Base-by-base conservation (phyloP, 2,329 filamentous ascomycete genomes). In the Microdochium trichocladiopsis region DNA sequence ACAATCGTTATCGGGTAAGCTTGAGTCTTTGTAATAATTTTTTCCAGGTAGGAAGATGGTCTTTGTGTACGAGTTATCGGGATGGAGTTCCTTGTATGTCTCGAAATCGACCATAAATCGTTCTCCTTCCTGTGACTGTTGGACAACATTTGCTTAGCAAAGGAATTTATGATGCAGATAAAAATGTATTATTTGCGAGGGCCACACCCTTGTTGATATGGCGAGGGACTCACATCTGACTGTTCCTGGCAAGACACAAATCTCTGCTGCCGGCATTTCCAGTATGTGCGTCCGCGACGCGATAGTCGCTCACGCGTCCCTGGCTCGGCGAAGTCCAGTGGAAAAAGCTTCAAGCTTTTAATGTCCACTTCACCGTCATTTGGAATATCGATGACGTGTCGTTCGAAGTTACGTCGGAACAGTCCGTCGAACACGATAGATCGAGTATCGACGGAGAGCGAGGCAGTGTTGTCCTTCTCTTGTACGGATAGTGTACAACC, bases 101-200 rank as follows among this genome's bases (percentile, higher is more conserved):
- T 48, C 10, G 24, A 55, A 55, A 28, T 58, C 56, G 2, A 56
- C 21, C 56, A 58, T 56, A 18, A 55, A 58, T 14, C 52, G 43
- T 25, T 53, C 48, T 8, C 48, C 45, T 9, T 33, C 28, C 14
- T 33, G 28, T 33, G 28, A 33, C 28, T 33, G 8, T 14, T 9
- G 8, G 14, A 33, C 14, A 33, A 33, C n/a, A n/a, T n/a, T n/a
- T n/a, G n/a, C n/a, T n/a, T n/a, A n/a, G n/a, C n/a, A n/a, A n/a
- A n/a, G n/a, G n/a, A n/a, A n/a, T n/a, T n/a, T n/a, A n/a, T n/a
- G n/a, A n/a, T n/a, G n/a, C n/a, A n/a, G n/a, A n/a, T n/a, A n/a
- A n/a, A n/a, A n/a, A n/a, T n/a, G n/a, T n/a, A n/a, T n/a, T n/a
- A n/a, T n/a, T n/a, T n/a, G n/a, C n/a, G n/a, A n/a, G n/a, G n/a